Percentiles rank a stretch among this genome's conserved stretches.
Conservation (phyloP, 495 filamentous ascomycete genomes). For the Haplographium delicatum region DNA sequence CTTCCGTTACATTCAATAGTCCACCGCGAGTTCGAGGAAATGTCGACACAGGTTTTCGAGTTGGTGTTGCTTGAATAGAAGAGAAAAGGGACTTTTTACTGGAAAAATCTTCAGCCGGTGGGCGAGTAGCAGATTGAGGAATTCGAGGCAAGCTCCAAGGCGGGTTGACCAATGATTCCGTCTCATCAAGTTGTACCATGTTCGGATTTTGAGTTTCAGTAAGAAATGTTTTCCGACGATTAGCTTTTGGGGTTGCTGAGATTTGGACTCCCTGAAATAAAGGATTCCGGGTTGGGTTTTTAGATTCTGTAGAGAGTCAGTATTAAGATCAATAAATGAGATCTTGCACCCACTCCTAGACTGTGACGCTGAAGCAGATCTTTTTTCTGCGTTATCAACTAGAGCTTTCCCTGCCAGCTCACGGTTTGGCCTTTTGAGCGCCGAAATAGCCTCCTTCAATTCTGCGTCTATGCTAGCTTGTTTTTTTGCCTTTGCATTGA, state of each 20-base stretch:
- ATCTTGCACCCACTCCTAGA: constrained; percentile 26
- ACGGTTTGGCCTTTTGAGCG: constrained; percentile 83
- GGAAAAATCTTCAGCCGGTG: background rate
- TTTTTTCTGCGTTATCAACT: constrained; percentile 63
- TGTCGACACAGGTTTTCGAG: constrained; percentile 5
- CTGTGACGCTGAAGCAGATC: constrained; percentile 35
- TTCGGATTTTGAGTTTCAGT: constrained; percentile 17
- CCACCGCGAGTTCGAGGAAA: background rate
- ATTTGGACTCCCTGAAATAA: constrained; percentile 57
- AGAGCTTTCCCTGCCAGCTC: constrained; percentile 67
- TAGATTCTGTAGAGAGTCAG: constrained; percentile 47
- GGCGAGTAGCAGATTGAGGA: constrained; percentile 21
- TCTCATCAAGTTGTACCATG: constrained; percentile 14
- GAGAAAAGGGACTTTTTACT: constrained; percentile 12
- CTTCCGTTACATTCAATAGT: background rate
- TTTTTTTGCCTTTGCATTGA: constrained; percentile 63
- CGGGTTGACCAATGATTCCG: constrained; percentile 17
- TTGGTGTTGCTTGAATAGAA: constrained; percentile 18
- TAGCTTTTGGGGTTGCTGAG: constrained; percentile 68
- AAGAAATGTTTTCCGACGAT: constrained; percentile 44
- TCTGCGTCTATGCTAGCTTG: constrained; percentile 75
- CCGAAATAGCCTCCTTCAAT: constrained; percentile 73
- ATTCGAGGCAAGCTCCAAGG: constrained; percentile 26
- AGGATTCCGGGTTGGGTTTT: constrained; percentile 60
- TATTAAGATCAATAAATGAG: constrained; percentile 1